Evolutionary conservation across 768 basidiomycete genomes (phyloP), one percentile per base, ranked within the genome.

Genomic region (Cubamyces lactineus): DNA sequence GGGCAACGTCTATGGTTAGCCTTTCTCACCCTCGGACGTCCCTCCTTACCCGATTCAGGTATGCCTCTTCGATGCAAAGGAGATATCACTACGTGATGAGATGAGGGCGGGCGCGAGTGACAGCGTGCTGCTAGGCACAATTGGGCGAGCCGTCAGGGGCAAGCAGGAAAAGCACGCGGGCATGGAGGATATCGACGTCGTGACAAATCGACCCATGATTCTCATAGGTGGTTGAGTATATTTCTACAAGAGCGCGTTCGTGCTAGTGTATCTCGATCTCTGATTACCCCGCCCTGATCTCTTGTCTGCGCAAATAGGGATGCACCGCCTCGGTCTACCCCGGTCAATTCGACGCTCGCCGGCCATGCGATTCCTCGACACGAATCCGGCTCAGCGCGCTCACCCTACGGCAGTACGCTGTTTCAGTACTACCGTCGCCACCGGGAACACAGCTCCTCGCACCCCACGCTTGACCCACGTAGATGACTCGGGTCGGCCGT

Each of bases 181-280:
- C 41, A 93, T 93, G 92, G 86, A 89, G 69, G 81, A 83, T 60
- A 90, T 92, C 61, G 86, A 92, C 71, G 87, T 89, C 57, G 73
- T 83, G 43, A 83, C 83, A 48, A 94, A 94, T 76, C 80, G 90
- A 53, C 90, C 92, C 12, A 96, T 96, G 93, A 95, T 95, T 65
- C 78, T 92, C 63, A 96, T 96, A 74, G 94, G 94, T 76, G 94
- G 94, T 87, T 96, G 84, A 91, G 84, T 85, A 71, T 73, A 65
- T 72, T 76, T 72, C 63, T 71, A 71, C 65, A 24, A 50, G 24
- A 23, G 23, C 42, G 42, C 55, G 65, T 69, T 48, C 58, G 63
- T 60, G 26, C 39, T 53, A 28, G 17, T 38, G 55, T 38, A 43
- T 41, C 54, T 59, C 51, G 60, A 55, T 64, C 50, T 62, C 63